phyloP scores from a whole-genome alignment of 106 monocot species.

The Dendrobium nobile region DNA sequence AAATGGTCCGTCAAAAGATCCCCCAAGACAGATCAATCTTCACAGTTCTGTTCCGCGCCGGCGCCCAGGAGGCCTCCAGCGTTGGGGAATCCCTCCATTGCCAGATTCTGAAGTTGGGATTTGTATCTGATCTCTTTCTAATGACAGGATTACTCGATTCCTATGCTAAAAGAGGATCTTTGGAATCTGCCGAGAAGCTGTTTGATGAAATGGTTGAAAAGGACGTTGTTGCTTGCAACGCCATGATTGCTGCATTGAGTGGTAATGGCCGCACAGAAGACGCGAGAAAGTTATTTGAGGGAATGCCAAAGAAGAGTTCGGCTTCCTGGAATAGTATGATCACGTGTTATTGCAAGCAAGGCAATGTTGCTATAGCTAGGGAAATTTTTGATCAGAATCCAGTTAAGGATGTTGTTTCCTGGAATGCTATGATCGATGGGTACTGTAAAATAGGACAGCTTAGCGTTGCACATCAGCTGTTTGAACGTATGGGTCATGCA shows the following conservation, averaged over 20 bases:
- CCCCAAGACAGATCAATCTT: slow-evolving; percentile 16
- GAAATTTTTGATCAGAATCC: slow-evolving; percentile 40
- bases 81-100: slow-evolving; percentile 24
- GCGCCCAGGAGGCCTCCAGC: neutral
- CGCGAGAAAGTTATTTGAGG: slow-evolving; percentile 32
- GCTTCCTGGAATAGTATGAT: slow-evolving; percentile 56
- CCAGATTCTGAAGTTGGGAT: slow-evolving; percentile 26
- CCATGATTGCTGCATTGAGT: slow-evolving; percentile 36
- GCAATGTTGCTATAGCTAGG: slow-evolving; percentile 19
- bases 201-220: slow-evolving; percentile 37
- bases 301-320: slow-evolving; percentile 27
- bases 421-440: slow-evolving; percentile 62
- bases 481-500: slow-evolving; percentile 33
- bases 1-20: slow-evolving; percentile 16
- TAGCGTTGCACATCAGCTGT: slow-evolving; percentile 24
- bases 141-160: slow-evolving; percentile 29
- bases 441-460: slow-evolving; percentile 46
- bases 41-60: slow-evolving; percentile 13
- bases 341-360: slow-evolving; percentile 39
- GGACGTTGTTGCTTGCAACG: slow-evolving; percentile 34
- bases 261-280: slow-evolving; percentile 14
- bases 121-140: slow-evolving; percentile 17
- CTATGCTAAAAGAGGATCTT: slow-evolving; percentile 14
- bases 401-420: slow-evolving; percentile 39
- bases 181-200: slow-evolving; percentile 5